Percentiles rank a stretch among this genome's conserved stretches.
These are phyloP conservation scores for Penicillium soppii DNA, from an alignment of 495 filamentous ascomycete genomes.

Conservation along the genomic window DNA sequence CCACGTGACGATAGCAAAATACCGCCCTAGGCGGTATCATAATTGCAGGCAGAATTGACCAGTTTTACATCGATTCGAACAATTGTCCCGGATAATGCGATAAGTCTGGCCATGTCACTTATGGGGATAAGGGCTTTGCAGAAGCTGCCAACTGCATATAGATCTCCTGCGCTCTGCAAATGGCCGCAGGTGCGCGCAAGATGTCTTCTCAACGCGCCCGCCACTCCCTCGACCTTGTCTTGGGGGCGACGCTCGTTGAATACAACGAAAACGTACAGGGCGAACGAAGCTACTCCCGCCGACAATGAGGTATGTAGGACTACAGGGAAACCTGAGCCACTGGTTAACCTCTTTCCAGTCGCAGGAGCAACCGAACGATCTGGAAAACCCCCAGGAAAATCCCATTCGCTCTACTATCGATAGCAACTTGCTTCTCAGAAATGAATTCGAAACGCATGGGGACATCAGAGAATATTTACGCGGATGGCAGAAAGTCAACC, in stretches of 20 bases:
- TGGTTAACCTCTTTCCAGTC: neutral
- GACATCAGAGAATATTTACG: conserved; percentile 52
- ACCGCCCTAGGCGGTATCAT: conserved; percentile 16
- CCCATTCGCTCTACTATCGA: conserved; percentile 14
- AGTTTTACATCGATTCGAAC: conserved; percentile 16
- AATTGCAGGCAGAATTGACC: conserved; percentile 15
- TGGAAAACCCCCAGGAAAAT: neutral
- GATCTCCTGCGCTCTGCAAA: neutral
- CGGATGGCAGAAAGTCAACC: conserved; percentile 48
- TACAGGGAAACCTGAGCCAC: neutral
- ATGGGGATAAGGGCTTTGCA: conserved; percentile 24
- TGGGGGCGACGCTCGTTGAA: conserved; percentile 10
- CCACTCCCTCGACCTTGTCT: neutral
- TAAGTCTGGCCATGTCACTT: conserved; percentile 26
- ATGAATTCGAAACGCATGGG: conserved; percentile 36
- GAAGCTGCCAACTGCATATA: conserved; percentile 11
- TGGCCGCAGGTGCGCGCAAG: conserved; percentile 1
- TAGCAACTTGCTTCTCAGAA: conserved; percentile 26
- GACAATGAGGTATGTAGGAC: conserved; percentile 9
- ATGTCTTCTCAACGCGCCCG: neutral
- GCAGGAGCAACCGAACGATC: conserved; percentile 13
- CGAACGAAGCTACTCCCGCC: neutral
- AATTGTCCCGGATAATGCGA: conserved; percentile 10
- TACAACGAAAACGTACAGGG: conserved; percentile 7
- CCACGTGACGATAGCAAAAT: neutral